These are phyloP conservation scores for Calophaca sinica DNA, from an alignment of 306 rosid species.

Conservation along the genomic window DNA sequence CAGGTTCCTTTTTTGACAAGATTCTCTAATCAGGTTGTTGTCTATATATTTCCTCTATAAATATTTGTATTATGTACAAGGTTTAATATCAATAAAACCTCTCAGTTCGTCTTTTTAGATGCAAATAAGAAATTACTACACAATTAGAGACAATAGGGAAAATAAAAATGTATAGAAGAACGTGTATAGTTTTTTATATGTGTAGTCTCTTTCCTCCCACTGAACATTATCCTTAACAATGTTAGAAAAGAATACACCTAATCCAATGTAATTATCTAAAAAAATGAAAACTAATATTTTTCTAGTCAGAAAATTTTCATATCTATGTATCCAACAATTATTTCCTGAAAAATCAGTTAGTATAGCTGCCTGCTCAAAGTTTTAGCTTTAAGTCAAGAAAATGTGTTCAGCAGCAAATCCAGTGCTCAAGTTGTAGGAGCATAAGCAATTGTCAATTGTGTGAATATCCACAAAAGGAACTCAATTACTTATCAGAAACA, in stretches of 20 bases:
- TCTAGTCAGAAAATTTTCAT: constrained; percentile 37
- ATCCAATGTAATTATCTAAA: constrained; percentile 25
- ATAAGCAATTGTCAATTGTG: neutral
- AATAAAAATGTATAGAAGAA: neutral
- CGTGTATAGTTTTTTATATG: neutral
- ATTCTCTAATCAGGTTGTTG: neutral
- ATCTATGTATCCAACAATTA: constrained; percentile 30
- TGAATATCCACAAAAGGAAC: constrained; percentile 35
- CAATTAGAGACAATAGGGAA: neutral
- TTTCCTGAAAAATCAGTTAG: constrained; percentile 46
- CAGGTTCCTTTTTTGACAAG: too few species aligned
- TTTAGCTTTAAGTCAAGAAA: constrained; percentile 34
- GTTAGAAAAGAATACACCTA: constrained; percentile 44
- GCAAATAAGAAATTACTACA: constrained; percentile 12
- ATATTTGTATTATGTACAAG: neutral
- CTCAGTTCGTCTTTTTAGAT: neutral
- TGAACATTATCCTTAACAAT: constrained; percentile 45
- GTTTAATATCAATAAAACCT: neutral
- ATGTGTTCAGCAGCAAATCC: constrained; percentile 39
- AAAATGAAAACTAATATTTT: constrained; percentile 42
- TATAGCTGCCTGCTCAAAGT: constrained; percentile 33
- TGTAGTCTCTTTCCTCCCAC: neutral
- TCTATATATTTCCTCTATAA: neutral
- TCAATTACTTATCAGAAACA: neutral
- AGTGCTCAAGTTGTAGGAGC: constrained; percentile 16